Evolutionary conservation across 306 rosid genomes (phyloP).

Genomic region (Cicer arietinum): DNA sequence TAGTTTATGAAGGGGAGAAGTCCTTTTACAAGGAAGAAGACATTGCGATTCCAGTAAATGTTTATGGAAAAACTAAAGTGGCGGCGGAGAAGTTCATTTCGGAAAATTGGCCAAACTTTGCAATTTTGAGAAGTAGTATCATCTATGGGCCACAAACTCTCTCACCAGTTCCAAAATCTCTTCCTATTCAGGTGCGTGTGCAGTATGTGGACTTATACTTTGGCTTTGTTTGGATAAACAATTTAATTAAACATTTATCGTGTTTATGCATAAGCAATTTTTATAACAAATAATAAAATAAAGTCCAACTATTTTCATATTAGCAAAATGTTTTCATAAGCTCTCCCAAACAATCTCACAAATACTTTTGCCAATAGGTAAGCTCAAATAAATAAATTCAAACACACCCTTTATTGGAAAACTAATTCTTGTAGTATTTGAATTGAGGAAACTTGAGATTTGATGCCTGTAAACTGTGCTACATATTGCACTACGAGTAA

Average conservation of each 20-base stretch:
- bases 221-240: no score
- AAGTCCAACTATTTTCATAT: no score
- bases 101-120: slow-evolving; percentile 69
- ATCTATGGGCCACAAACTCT: slow-evolving; percentile 89
- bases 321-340: no score
- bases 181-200: slow-evolving; percentile 80
- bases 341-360: no score
- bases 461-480: slow-evolving; percentile 17
- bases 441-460: slow-evolving; percentile 24
- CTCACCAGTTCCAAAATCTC: slow-evolving; percentile 90
- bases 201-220: slow-evolving; percentile 3
- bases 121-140: slow-evolving; percentile 93
- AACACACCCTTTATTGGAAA: slow-evolving; percentile 6
- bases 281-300: no score
- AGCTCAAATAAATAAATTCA: no score
- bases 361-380: no score
- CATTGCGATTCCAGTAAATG: slow-evolving; percentile 69
- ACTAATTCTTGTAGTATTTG: slow-evolving; percentile 33
- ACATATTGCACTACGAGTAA: slow-evolving; percentile 11
- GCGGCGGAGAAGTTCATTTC: slow-evolving; percentile 78
- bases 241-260: no score
- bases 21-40: slow-evolving; percentile 92
- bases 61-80: slow-evolving; percentile 85
- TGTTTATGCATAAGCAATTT: no score
- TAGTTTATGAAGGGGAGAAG: slow-evolving; percentile 91